phyloP scores from a whole-genome alignment of 2,329 filamentous ascomycete species.

The Xylariaceae sp. region DNA sequence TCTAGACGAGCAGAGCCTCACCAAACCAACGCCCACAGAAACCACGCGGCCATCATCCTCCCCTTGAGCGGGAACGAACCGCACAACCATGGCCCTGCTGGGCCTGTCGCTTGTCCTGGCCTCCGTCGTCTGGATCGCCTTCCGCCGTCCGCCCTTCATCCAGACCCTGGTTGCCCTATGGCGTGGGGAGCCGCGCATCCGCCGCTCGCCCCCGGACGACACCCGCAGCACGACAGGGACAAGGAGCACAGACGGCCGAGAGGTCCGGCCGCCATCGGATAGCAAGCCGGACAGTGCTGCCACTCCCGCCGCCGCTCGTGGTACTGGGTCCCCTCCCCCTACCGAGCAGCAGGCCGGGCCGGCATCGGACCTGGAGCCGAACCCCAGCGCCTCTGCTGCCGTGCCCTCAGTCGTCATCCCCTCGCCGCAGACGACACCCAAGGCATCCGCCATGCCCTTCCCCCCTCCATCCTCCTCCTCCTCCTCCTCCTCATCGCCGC shows the following conservation, averaged over 20 bases:
- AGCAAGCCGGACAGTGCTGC: too few species aligned
- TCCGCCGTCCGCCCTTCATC: slow-evolving; percentile 46
- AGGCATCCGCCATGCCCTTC: slow-evolving; percentile 27
- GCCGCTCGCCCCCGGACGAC: slow-evolving; percentile 17
- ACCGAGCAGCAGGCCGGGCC: background rate
- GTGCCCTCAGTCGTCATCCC: too few species aligned
- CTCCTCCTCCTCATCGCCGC: slow-evolving; percentile 4
- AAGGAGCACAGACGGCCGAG: too few species aligned
- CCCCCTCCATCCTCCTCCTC: background rate
- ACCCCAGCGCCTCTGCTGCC: background rate
- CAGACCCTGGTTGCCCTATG: slow-evolving; percentile 30
- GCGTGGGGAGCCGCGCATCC: slow-evolving; percentile 19
- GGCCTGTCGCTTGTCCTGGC: slow-evolving; percentile 56
- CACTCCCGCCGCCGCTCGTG: too few species aligned
- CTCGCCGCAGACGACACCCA: slow-evolving; percentile 43
- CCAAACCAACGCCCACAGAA: too few species aligned
- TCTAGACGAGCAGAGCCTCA: too few species aligned
- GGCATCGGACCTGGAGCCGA: background rate
- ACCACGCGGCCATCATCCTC: too few species aligned
- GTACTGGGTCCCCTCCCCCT: too few species aligned
- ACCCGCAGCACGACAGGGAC: too few species aligned
- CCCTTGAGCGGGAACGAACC: too few species aligned
- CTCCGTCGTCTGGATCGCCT: slow-evolving; percentile 49
- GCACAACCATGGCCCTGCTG: slow-evolving; percentile 45
- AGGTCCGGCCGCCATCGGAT: too few species aligned